Evolutionary conservation across 2,329 filamentous ascomycete genomes (phyloP), one percentile per base, ranked within the genome.

Genomic region (Trichoderma sp.): DNA sequence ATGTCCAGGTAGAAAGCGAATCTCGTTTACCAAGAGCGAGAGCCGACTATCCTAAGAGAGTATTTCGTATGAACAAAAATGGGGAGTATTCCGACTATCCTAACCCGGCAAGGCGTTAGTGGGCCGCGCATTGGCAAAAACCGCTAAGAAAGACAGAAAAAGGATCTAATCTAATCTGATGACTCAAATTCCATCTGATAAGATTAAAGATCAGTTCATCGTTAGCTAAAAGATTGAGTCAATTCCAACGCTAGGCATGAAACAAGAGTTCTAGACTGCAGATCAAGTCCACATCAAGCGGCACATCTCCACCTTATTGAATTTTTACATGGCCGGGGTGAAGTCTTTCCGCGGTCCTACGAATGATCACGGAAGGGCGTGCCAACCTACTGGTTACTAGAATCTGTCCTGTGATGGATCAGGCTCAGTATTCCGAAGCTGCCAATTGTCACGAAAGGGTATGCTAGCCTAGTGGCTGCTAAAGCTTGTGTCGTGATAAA

Each of bases 131-230:
- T n/a, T 8, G 12, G 20, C 6, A 32, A n/a, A 59, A 20, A n/a
- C 65, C 34, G 47, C 17, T 68, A 15, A 20, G 15, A 6, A 13
- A 1, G 23, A 23, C 1, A 23, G 17, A 9, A 1, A 68, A 23
- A 17, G 23, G 53, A 68, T 68, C 65, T 68, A 68, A 68, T 68
- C 65, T 68, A 59, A 68, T 68, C 65, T 59, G 53, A 68, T 68
- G 65, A 59, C 32, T 47, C 65, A 57, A 43, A 15, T 47, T 47
- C 32, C 53, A 68, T 68, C 65, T 68, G 65, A 68, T 68, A 68
- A 68, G 65, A 68, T 68, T 32, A 43, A 32, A 43, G 26, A 68
- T 68, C 65, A 68, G 65, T 68, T 12, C 53, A 68, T 57, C 53
- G 12, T 68, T 68, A 68, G 34, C 53, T 68, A 68, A 68, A 30